Conservation (phyloP, 2,329 filamentous ascomycete genomes). For the Allantophomopsis lycopodina region DNA sequence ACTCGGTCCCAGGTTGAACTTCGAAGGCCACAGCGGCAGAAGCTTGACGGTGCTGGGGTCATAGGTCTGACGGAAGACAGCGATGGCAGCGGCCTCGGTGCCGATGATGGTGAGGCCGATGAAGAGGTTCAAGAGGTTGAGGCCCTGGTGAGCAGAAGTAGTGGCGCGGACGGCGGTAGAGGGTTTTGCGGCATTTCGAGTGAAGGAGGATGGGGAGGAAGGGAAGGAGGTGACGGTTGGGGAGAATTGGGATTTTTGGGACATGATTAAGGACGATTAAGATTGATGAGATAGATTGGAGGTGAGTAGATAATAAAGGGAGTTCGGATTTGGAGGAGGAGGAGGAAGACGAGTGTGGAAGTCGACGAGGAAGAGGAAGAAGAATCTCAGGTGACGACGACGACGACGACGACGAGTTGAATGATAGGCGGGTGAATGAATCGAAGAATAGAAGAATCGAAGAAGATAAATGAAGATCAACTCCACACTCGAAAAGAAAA, state of each 20-base stretch:
- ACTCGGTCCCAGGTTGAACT: conserved; percentile 42
- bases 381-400: no score
- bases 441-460: no score
- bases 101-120: conserved; percentile 37
- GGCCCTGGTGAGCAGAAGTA: conserved; percentile 28
- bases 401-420: no score
- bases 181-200: conserved; percentile 34
- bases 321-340: no score
- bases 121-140: conserved; percentile 35
- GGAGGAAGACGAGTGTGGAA: no score
- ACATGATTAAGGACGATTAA: no score
- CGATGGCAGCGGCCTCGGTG: conserved; percentile 36
- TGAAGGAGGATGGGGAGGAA: conserved; percentile 32
- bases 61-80: conserved; percentile 40
- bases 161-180: conserved; percentile 40
- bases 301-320: no score
- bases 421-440: no score
- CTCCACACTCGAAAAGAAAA: no score
- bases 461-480: no score
- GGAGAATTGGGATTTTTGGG: background rate
- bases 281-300: no score
- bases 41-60: conserved; percentile 30
- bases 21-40: conserved; percentile 42
- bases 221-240: conserved; percentile 19
- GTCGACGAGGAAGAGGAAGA: no score